Conservation (phyloP, 192 early-diverging fungal species). For the Thoreauomyces humboldtii region DNA sequence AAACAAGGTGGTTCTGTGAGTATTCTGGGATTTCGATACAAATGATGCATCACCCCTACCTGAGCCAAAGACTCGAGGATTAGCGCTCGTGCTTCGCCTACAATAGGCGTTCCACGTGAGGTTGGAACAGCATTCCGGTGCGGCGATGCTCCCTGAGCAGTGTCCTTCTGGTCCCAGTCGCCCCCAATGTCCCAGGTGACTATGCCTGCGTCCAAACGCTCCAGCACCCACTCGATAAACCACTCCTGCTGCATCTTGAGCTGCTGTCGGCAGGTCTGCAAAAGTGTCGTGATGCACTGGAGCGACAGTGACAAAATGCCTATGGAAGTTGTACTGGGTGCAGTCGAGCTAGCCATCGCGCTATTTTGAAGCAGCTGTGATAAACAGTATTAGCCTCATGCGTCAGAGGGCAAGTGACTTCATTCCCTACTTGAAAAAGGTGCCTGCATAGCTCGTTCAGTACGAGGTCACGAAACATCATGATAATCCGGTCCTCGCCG, state of each 20-base stretch:
- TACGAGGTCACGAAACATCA: conserved; percentile 56
- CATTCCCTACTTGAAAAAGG: conserved; percentile 70
- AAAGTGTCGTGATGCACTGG: conserved; percentile 64
- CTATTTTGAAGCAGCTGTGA: conserved; percentile 55
- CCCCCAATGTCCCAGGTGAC: conserved; percentile 53
- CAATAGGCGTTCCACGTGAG: conserved; percentile 41
- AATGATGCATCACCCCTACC: no score
- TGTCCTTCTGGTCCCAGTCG: conserved; percentile 26
- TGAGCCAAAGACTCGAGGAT: conserved; percentile 76
- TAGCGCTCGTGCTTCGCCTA: conserved; percentile 81
- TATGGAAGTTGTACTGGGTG: conserved; percentile 37
- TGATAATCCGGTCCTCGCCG: conserved; percentile 35
- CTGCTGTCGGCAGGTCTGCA: conserved; percentile 64
- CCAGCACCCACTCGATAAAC: conserved; percentile 60
- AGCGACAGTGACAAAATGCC: conserved; percentile 59
- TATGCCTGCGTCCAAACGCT: conserved; percentile 43
- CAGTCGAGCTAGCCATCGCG: conserved; percentile 41
- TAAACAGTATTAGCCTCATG: no score
- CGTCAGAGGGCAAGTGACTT: no score
- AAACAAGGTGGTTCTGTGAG: no score
- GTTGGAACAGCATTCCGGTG: conserved; percentile 3
- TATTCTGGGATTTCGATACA: no score
- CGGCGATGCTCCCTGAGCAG: not conserved
- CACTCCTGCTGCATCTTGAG: conserved; percentile 79
- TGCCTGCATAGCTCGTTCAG: conserved; percentile 82